Percentiles rank a stretch among this genome's conserved stretches.
Conservation (phyloP, 2,329 filamentous ascomycete species). For the Elsinoe batatas region DNA sequence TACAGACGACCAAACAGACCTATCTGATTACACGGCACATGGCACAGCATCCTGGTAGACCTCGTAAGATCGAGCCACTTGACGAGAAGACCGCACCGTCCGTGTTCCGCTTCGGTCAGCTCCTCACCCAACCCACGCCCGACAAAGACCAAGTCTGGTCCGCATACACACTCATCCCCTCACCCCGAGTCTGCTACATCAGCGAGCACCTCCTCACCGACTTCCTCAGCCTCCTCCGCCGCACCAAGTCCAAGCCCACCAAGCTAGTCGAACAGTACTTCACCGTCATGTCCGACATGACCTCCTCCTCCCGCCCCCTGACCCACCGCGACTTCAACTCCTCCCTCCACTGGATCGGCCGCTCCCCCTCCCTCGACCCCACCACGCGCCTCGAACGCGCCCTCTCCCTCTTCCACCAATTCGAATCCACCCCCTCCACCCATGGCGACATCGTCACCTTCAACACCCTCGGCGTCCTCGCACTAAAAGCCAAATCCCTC, state of each 20-base stretch:
- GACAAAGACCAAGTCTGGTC: slow-evolving; percentile 36
- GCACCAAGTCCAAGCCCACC: slow-evolving; percentile 38
- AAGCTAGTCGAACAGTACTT: slow-evolving; percentile 72
- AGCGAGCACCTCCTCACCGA: slow-evolving; percentile 45
- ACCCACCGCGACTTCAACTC: slow-evolving; percentile 67
- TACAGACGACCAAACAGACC: not conserved
- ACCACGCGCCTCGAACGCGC: slow-evolving; percentile 56
- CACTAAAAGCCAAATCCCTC: slow-evolving; percentile 77
- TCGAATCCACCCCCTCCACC: slow-evolving; percentile 65
- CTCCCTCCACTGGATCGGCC: slow-evolving; percentile 68
- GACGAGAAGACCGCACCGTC: slow-evolving; percentile 1
- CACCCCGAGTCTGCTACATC: slow-evolving; percentile 45
- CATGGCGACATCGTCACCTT: slow-evolving; percentile 71
- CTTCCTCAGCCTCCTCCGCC: slow-evolving; percentile 59
- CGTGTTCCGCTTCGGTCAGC: not conserved
- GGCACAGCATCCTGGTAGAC: not conserved
- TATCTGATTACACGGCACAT: slow-evolving; percentile 4
- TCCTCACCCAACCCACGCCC: not conserved
- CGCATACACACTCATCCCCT: slow-evolving; percentile 43
- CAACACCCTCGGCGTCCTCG: slow-evolving; percentile 83
- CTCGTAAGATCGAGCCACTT: not conserved
- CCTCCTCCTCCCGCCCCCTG: slow-evolving; percentile 60
- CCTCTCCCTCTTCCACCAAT: slow-evolving; percentile 74
- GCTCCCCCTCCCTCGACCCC: slow-evolving; percentile 53
- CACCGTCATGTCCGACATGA: slow-evolving; percentile 72